phyloP scores from a whole-genome alignment of 345 rosid species.

The Lepidium didymum region DNA sequence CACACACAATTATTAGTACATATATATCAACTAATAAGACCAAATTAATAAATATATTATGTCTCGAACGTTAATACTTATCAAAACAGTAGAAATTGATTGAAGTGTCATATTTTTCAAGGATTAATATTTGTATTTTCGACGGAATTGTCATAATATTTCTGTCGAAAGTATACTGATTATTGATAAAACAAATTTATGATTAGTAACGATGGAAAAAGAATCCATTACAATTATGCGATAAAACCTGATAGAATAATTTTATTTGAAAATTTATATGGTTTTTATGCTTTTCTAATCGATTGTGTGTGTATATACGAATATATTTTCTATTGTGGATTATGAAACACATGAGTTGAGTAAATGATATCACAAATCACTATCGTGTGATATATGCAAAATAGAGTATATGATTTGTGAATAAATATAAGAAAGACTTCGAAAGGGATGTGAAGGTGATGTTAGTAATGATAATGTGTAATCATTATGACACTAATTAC shows the following conservation, averaged over 20 bases:
- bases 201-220: no score
- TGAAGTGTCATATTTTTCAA: neutral
- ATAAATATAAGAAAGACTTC: neutral
- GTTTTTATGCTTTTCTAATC: no score
- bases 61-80: neutral
- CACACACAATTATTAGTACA: neutral
- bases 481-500: conserved; percentile 24
- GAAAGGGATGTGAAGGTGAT: conserved; percentile 14
- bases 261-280: no score
- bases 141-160: no score
- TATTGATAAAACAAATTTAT: no score
- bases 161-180: no score
- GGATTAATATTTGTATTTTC: no score
- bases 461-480: conserved; percentile 21
- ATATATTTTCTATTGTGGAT: no score
- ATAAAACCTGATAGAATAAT: no score
- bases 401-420: neutral
- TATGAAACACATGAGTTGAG: neutral
- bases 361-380: neutral
- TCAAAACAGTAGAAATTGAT: neutral
- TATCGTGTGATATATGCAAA: neutral
- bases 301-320: no score
- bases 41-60: neutral
- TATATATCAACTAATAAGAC: neutral
- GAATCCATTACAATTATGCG: no score